These are phyloP conservation scores for Sindora glabra DNA, from an alignment of 306 rosid species.

Conservation along the genomic window DNA sequence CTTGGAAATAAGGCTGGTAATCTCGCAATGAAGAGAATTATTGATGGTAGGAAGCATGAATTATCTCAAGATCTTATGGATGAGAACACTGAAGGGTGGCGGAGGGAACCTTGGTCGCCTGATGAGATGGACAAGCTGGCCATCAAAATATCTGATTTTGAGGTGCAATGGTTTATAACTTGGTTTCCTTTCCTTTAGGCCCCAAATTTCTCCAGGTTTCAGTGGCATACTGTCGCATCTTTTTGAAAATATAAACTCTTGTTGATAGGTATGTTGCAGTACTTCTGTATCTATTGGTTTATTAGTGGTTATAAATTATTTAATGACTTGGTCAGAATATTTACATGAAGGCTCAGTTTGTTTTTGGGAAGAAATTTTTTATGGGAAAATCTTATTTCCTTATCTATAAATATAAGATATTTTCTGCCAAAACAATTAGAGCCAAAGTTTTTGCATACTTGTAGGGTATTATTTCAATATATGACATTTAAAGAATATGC, in stretches of 20 bases:
- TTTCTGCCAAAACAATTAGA: too few species aligned
- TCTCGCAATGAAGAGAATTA: slow-evolving; percentile 67
- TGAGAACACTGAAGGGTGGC: slow-evolving; percentile 40
- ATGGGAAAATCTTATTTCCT: too few species aligned
- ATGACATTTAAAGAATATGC: too few species aligned
- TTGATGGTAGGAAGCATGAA: slow-evolving; percentile 39
- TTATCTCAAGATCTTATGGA: slow-evolving; percentile 24
- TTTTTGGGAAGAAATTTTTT: too few species aligned
- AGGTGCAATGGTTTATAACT: slow-evolving; percentile 35
- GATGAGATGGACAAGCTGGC: slow-evolving; percentile 64
- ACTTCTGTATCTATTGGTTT: too few species aligned
- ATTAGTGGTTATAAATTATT: too few species aligned
- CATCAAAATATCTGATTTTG: slow-evolving; percentile 76
- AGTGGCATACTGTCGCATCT: neutral
- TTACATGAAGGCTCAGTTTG: too few species aligned
- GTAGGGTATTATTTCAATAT: too few species aligned
- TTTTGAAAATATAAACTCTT: neutral
- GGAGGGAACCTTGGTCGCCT: slow-evolving; percentile 56
- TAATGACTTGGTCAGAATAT: too few species aligned
- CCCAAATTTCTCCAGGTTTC: neutral
- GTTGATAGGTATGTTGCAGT: neutral
- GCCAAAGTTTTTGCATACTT: too few species aligned
- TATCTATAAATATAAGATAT: too few species aligned
- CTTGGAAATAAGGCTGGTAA: slow-evolving; percentile 76
- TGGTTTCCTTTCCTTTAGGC: neutral